Base-by-base conservation (phyloP, 2,329 filamentous ascomycete genomes). In the Aspergillus tubingensis region DNA sequence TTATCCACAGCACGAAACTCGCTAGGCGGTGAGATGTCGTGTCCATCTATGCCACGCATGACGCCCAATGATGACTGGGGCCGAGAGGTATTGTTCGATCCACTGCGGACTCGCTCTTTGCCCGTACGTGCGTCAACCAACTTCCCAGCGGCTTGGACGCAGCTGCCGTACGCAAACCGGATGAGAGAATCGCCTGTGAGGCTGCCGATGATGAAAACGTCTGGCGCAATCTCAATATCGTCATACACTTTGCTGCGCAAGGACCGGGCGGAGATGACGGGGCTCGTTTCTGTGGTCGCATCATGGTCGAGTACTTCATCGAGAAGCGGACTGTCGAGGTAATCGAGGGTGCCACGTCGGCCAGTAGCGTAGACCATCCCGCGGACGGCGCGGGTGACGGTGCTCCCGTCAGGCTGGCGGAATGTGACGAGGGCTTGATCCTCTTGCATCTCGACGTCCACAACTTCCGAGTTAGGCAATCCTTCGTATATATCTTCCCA, bases 171-270 rank as follows among this genome's bases (percentile, higher is more conserved):
- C 8, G 84, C 83, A 66, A 86, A 86, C 1, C 85, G 77, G 25
- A 88, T 82, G 3, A 88, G 75, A 2, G 84, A 86, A 68, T 88
- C 85, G 3, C 85, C 85, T 0, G 85, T 85, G 53, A 88, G 67
- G 63, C 84, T 86, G 10, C 85, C 85, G 39, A 83, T 82, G 47
- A 85, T 80, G 68, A 85, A 86, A 30, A 87, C 76, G 47, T 80
- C 73, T 0, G 72, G 76, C 0, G 83, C 80, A 30, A 87, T 75
- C 69, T 87, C 82, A 15, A 86, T 72, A 49, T 82, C 79, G 7
- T 76, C 71, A 54, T 83, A 78, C 0, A 81, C 81, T 70, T 82
- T 82, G n/a, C 75, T 68, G 23, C 85, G 80, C 27, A 88, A 74
- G 0, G 82, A 85, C 59, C 82, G 80, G 2, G 79, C 81, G 1